Evolutionary conservation across 2,329 filamentous ascomycete genomes (phyloP).

Genomic region (Pseudogymnoascus pannorum): DNA sequence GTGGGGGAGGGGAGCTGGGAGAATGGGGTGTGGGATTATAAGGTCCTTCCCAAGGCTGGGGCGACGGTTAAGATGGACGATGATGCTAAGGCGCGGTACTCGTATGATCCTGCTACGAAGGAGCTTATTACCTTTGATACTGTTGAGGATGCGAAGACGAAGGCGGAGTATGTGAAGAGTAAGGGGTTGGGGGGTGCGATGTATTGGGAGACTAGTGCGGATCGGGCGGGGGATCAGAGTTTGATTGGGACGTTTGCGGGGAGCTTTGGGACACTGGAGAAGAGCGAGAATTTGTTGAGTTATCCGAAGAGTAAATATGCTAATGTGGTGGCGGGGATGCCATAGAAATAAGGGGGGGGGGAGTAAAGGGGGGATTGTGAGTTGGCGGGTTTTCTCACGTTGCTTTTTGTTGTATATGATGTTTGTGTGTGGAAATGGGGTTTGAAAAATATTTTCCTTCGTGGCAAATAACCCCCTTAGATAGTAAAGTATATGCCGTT

Average conservation of each 20-base stretch:
- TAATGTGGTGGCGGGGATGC: slow-evolving; percentile 38
- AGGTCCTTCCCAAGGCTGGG: slow-evolving; percentile 57
- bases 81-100: slow-evolving; percentile 57
- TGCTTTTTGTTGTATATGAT: not conserved
- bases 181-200: slow-evolving; percentile 64
- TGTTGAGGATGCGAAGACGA: slow-evolving; percentile 49
- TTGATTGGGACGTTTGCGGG: slow-evolving; percentile 46
- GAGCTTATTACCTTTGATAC: slow-evolving; percentile 69
- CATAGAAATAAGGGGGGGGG: not conserved
- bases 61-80: slow-evolving; percentile 50
- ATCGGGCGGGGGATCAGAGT: slow-evolving; percentile 52
- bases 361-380: no score
- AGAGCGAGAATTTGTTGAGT: slow-evolving; percentile 39
- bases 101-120: slow-evolving; percentile 51
- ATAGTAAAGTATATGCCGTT: no score
- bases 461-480: no score
- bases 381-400: not conserved
- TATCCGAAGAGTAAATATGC: slow-evolving; percentile 48
- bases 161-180: slow-evolving; percentile 56
- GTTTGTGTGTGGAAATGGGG: not conserved
- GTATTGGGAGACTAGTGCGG: slow-evolving; percentile 77
- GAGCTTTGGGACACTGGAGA: slow-evolving; percentile 37
- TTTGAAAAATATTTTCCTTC: no score
- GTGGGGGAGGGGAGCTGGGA: slow-evolving; percentile 60
- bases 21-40: slow-evolving; percentile 71